Percentiles rank a stretch among this genome's conserved stretches.
These are phyloP conservation scores for Trapa incisa DNA, from an alignment of 345 rosid genomes.

Conservation along the genomic window DNA sequence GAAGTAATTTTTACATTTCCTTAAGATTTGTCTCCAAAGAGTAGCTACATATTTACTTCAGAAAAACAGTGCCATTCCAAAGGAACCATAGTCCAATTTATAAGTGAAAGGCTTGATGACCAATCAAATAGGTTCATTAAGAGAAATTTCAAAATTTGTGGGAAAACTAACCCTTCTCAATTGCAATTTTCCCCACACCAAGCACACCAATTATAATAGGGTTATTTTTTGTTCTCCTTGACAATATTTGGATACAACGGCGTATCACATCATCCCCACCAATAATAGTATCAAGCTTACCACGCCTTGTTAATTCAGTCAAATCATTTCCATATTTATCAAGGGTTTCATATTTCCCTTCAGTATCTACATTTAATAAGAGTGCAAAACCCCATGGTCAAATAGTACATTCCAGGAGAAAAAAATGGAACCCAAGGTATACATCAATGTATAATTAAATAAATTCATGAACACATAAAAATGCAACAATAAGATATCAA, in stretches of 20 bases:
- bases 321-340: slow-evolving; percentile 87
- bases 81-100: not conserved
- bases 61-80: not conserved
- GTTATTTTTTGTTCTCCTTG: slow-evolving; percentile 90
- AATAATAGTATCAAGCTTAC: slow-evolving; percentile 92
- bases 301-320: slow-evolving; percentile 76
- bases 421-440: not conserved
- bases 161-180: slow-evolving; percentile 53
- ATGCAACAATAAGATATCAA: not conserved
- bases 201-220: slow-evolving; percentile 93
- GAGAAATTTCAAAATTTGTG: not conserved
- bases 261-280: slow-evolving; percentile 87
- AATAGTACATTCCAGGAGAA: not conserved
- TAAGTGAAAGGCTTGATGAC: not conserved
- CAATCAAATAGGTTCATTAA: not conserved
- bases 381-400: not conserved
- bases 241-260: slow-evolving; percentile 72
- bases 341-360: slow-evolving; percentile 69
- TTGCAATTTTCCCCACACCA: slow-evolving; percentile 93
- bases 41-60: not conserved
- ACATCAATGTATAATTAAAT: not conserved
- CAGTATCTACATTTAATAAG: slow-evolving; percentile 44
- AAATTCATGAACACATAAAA: not conserved
- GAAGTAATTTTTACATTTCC: not conserved
- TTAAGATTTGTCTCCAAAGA: not conserved